These are phyloP conservation scores for Pythium rishiriense DNA, from an alignment of 352 stramenopile genomes.

Conservation along the genomic window DNA sequence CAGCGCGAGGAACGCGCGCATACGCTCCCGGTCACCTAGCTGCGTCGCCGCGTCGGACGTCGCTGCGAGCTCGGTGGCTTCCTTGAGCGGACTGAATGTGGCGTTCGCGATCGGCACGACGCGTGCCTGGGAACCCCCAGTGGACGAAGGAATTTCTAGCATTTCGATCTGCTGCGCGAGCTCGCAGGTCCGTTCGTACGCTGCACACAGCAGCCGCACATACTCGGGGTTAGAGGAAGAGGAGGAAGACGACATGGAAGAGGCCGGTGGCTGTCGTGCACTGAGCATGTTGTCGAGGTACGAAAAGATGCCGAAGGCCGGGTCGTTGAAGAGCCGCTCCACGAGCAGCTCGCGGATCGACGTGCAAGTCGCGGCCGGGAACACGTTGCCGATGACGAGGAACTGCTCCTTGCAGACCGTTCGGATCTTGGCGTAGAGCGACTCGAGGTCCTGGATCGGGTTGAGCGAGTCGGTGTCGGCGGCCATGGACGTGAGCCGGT, in stretches of 20 bases:
- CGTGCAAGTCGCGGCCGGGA: conserved; percentile 41
- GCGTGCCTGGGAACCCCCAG: conserved; percentile 10
- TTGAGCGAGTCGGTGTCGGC: conserved; percentile 35
- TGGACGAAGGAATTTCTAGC: conserved; percentile 25
- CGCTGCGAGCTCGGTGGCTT: conserved; percentile 15
- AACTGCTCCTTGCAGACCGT: conserved; percentile 76
- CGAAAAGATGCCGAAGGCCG: conserved; percentile 75
- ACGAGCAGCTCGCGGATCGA: conserved; percentile 66
- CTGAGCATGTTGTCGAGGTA: conserved; percentile 74
- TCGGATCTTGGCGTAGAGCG: conserved; percentile 56
- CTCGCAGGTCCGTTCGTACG: conserved; percentile 64
- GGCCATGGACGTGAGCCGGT: conserved; percentile 42
- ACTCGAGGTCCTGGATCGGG: conserved; percentile 65
- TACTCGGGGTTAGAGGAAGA: conserved; percentile 47
- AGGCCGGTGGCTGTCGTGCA: not conserved
- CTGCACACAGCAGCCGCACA: conserved; percentile 54
- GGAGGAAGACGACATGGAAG: not conserved
- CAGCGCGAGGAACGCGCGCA: conserved; percentile 67
- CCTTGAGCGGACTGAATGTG: conserved; percentile 16
- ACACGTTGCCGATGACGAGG: conserved; percentile 57
- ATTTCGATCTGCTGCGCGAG: conserved; percentile 52
- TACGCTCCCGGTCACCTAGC: conserved; percentile 41
- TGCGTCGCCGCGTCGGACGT: conserved; percentile 4
- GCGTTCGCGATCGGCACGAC: conserved; percentile 8
- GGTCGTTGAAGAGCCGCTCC: conserved; percentile 76